Conservation (phyloP, 257 asterid species). For the Oldenlandia corymbosa region DNA sequence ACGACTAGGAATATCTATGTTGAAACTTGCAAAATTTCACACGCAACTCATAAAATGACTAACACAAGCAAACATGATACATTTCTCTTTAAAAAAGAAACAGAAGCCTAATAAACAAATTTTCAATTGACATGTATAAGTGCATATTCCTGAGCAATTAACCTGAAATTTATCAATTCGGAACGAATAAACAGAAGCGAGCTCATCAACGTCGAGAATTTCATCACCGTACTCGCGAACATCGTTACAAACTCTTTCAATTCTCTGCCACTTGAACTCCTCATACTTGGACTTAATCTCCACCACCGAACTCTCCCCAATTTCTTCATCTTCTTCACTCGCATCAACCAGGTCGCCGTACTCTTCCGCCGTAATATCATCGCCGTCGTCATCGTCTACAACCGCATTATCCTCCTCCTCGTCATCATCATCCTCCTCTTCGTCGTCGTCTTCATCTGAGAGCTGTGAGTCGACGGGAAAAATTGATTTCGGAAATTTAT, state of each 20-base stretch:
- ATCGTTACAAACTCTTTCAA: constrained; percentile 73
- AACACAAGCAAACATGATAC: not conserved
- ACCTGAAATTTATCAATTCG: constrained; percentile 97
- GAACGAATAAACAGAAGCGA: constrained; percentile 75
- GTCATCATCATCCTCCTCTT: constrained; percentile 35
- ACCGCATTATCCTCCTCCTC: constrained; percentile 49
- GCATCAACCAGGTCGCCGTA: constrained; percentile 40
- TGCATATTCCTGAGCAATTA: not conserved
- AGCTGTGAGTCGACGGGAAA: constrained; percentile 49
- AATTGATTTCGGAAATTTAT: constrained; percentile 36
- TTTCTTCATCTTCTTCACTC: constrained; percentile 35
- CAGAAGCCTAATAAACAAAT: not conserved
- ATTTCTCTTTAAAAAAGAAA: not conserved
- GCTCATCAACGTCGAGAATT: constrained; percentile 75
- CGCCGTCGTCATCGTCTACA: constrained; percentile 20
- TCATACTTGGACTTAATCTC: constrained; percentile 42
- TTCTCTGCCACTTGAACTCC: constrained; percentile 90
- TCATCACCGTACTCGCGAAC: constrained; percentile 85
- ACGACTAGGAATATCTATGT: not conserved
- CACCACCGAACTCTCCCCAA: constrained; percentile 33
- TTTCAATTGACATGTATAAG: not conserved
- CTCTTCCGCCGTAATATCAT: constrained; percentile 66
- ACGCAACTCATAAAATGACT: not conserved
- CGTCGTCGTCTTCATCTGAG: constrained; percentile 46
- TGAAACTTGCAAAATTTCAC: not conserved